These are phyloP conservation scores for Zygoascus ofunaensis DNA, from an alignment of 805 yeast genomes.

Conservation along the genomic window DNA sequence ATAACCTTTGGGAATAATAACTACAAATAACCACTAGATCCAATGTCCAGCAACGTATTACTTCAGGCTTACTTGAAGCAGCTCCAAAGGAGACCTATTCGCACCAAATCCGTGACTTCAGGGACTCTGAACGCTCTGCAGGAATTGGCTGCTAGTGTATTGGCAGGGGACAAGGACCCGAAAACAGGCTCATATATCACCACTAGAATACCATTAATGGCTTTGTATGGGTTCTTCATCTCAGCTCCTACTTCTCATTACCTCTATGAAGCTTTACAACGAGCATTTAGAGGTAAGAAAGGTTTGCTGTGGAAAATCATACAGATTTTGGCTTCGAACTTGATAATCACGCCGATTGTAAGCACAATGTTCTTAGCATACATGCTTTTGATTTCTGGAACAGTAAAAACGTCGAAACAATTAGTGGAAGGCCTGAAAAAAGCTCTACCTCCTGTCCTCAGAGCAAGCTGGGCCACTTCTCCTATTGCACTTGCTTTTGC, in stretches of 20 bases:
- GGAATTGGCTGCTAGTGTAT: slow-evolving; percentile 28
- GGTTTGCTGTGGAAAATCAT: slow-evolving; percentile 24
- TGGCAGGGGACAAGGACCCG: slow-evolving; percentile 32
- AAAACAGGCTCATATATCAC: slow-evolving; percentile 26
- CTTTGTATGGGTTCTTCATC: slow-evolving; percentile 30
- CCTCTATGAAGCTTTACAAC: slow-evolving; percentile 26
- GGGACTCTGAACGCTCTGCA: slow-evolving; percentile 28
- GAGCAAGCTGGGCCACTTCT: slow-evolving; percentile 30
- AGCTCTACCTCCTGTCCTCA: slow-evolving; percentile 27
- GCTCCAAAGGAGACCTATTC: slow-evolving; percentile 24
- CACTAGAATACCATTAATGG: slow-evolving; percentile 31
- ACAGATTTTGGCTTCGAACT: slow-evolving; percentile 30
- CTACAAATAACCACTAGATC: too few species aligned
- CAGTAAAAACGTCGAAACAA: slow-evolving; percentile 23
- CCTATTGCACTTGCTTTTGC: slow-evolving; percentile 31
- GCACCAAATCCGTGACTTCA: slow-evolving; percentile 30
- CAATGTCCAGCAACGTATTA: not conserved
- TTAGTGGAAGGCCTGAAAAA: slow-evolving; percentile 24
- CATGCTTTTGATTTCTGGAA: slow-evolving; percentile 31
- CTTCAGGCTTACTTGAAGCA: slow-evolving; percentile 18
- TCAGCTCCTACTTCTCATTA: slow-evolving; percentile 33
- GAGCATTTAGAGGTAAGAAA: slow-evolving; percentile 26
- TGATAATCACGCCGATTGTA: slow-evolving; percentile 28
- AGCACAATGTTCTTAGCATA: slow-evolving; percentile 25
- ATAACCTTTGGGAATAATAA: too few species aligned